A percentile compares a stretch with the other conserved stretches of the same genome.
phyloP scores from a whole-genome alignment of 495 filamentous ascomycete species.

The Daldinia loculata region DNA sequence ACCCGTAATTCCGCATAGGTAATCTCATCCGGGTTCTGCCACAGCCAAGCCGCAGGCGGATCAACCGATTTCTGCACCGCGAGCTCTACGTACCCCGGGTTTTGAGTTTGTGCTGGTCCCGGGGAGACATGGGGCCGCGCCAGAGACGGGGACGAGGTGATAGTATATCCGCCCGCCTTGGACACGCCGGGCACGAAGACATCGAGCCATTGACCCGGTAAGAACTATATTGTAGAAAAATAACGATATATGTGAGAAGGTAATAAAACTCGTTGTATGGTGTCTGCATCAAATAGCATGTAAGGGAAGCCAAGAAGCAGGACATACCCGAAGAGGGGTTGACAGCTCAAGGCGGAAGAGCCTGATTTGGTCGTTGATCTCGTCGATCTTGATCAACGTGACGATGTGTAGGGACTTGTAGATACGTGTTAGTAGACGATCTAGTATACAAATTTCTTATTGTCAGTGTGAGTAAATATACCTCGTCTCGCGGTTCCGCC shows the following conservation, averaged over 20 bases:
- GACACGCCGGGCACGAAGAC: conserved; percentile 72
- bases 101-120: conserved; percentile 25
- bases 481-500: conserved; percentile 70
- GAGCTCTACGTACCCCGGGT: conserved; percentile 68
- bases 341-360: conserved; percentile 51
- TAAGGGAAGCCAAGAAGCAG: neutral
- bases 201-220: conserved; percentile 93
- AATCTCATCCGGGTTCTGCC: conserved; percentile 64
- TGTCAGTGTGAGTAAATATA: conserved; percentile 23
- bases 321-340: conserved; percentile 41
- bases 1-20: conserved; percentile 66
- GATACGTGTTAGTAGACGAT: conserved; percentile 35
- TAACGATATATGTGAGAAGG: neutral
- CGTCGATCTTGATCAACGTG: conserved; percentile 45
- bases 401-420: conserved; percentile 52
- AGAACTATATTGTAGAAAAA: conserved; percentile 59
- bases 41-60: conserved; percentile 80
- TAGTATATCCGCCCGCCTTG: conserved; percentile 84
- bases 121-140: conserved; percentile 47
- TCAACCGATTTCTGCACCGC: conserved; percentile 72
- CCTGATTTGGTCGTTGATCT: conserved; percentile 50
- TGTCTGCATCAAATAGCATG: neutral
- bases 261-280: neutral
- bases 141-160: conserved; percentile 74
- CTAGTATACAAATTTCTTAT: neutral